Base-by-base conservation (phyloP, 768 basidiomycete species). In the Lactarius indigo region DNA sequence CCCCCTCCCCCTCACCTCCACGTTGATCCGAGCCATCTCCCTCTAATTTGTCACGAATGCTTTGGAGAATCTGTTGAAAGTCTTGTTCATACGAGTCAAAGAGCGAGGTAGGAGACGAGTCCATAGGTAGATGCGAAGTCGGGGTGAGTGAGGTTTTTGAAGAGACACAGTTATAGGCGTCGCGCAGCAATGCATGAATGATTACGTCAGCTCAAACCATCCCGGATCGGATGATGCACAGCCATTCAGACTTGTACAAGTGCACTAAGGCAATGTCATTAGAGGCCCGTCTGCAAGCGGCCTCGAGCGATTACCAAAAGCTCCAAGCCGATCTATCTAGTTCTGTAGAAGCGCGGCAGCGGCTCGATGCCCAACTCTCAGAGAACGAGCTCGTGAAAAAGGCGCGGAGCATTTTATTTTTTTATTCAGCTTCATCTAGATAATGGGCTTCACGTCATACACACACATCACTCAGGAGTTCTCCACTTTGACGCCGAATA, bases 341-440 rank as follows among this genome's bases (percentile, higher is more conserved):
- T 63, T 81, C 84, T 5, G 89, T 98, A 42, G 92, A 94, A 70
- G 88, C 87, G 17, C 82, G 91, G 54, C 93, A 96, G 72, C 84
- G 86, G 62, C 83, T 98, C n/a, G 96, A 96, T 68, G 87, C 94
- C 0, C 95, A 97, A 75, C 78, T 90, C 54, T 88, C 89, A 7
- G 96, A 98, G 79, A 97, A 95, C 77, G 92, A 97, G 76, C 80
- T 87, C 57, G 96, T 98, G 55, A 87, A 93, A 75, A 92, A 96
- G 85, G 96, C 90, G 44, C 23, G 76, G 50, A 18, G n/a, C 31
- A 61, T 52, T 52, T 18, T 31, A n/a, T n/a, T n/a, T n/a, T n/a
- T n/a, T n/a, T n/a, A n/a, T n/a, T 44, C 26, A 35, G 37, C 26
- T 41, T 35, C 3, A 33, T 42, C n/a, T 37, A 20, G 18, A 31